Base-by-base conservation (phyloP, 371 early-diverging fungal genomes). In the Rhizopus delemar region DNA sequence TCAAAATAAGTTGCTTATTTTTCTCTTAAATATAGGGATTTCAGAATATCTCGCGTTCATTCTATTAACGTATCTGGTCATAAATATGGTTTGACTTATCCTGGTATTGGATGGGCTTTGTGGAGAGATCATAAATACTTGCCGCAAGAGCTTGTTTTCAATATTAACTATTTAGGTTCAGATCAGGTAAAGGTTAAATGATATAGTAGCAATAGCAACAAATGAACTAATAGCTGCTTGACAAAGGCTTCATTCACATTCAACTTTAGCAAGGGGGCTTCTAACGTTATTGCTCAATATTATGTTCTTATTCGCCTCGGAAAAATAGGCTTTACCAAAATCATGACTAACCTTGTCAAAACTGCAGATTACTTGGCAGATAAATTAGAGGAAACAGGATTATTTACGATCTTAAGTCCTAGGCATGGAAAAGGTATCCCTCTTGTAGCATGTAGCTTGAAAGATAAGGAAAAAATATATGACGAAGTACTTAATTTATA, bases 41-140 rank as follows among this genome's bases (percentile, higher is more conserved):
- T 93, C 68, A 73, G 83, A 12, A 65, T 89, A 16, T 65, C 65
- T 11, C 85, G 76, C 31, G 90, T 90, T 3, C 74, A 73, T 5
- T 85, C 85, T 3, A 91, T 91, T 73, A 90, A 89, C 65, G 81
- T 78, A 8, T 84, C 84, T 55, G 90, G 90, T 34, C 91, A 92
- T 77, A 92, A 92, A 66, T 92, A 83, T 68, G 92, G 92, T 16
- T 70, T 90, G 33, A 80, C 86, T 5, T 86, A 84, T 50, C 80
- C 88, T 5, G 87, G 89, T 46, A 67, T 90, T 15, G 90, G 90
- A 7, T 90, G 89, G 89, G 78, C 77, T 50, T 15, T 90, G 28
- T 90, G 89, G 89, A 75, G 86, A 53, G 65, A 73, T 48, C 62
- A 70, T 15, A 77, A 81, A 48, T 84, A 75, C 51, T 69, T 87